Evolutionary conservation across 164 flowering plant species (phyloP).

Genomic region (Umbilicus rupestris): DNA sequence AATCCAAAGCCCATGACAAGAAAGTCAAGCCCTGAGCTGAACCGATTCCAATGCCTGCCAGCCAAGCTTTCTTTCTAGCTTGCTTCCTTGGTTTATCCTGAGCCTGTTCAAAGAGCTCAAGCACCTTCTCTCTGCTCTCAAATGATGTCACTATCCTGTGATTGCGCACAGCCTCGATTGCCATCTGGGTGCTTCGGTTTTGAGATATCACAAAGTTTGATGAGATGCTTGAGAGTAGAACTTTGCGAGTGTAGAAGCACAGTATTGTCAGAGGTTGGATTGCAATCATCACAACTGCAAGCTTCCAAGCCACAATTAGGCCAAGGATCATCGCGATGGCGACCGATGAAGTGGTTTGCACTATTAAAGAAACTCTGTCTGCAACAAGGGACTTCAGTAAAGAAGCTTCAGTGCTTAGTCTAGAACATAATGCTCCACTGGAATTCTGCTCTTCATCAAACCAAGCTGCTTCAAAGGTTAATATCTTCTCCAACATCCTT

Average conservation of each 20-base stretch:
- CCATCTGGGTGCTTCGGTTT: conserved; percentile 69
- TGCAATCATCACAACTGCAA: conserved; percentile 81
- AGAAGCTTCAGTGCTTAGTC: conserved; percentile 69
- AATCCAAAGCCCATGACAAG: conserved; percentile 87
- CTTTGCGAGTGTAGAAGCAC: conserved; percentile 72
- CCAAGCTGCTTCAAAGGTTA: conserved; percentile 82
- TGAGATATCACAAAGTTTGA: conserved; percentile 55
- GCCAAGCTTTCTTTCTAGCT: conserved; percentile 66
- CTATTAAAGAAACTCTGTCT: conserved; percentile 56
- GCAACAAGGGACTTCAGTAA: conserved; percentile 78
- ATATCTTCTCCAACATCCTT: conserved; percentile 63
- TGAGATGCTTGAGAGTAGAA: conserved; percentile 52
- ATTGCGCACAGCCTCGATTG: conserved; percentile 72
- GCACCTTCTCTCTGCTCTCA: conserved; percentile 56
- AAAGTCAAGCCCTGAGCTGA: conserved; percentile 77
- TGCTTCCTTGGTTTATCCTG: conserved; percentile 63
- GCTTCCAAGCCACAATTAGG: conserved; percentile 73
- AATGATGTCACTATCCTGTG: conserved; percentile 78
- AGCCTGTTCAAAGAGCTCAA: conserved; percentile 57
- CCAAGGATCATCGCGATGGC: conserved; percentile 68
- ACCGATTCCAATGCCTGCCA: conserved; percentile 82
- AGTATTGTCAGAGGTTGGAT: conserved; percentile 77
- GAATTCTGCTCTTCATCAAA: conserved; percentile 77
- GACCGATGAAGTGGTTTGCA: conserved; percentile 72
- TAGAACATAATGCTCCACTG: conserved; percentile 61